A percentile compares a stretch with the other conserved stretches of the same genome.
These are phyloP conservation scores for Wickerhamiella siamensis DNA, from an alignment of 805 yeast species.

Conservation along the genomic window DNA sequence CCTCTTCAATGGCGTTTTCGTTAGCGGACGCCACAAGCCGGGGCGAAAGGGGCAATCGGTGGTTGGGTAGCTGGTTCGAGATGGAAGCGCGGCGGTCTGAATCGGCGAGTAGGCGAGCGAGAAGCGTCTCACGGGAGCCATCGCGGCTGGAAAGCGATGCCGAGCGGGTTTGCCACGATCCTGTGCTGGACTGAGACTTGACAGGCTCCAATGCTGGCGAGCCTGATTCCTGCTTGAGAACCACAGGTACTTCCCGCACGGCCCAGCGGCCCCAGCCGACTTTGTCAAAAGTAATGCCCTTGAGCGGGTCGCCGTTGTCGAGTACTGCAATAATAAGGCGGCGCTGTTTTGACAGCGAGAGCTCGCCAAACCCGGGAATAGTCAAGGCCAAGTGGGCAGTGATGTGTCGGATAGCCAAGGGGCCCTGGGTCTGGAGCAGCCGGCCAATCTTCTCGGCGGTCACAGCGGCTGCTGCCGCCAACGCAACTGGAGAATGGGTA, in stretches of 20 bases:
- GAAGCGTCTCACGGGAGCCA: neutral
- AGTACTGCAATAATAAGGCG: slow-evolving; percentile 79
- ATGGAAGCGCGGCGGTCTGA: slow-evolving; percentile 17
- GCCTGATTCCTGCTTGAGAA: neutral
- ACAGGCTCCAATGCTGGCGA: neutral
- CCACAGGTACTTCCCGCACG: slow-evolving; percentile 50
- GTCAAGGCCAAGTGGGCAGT: slow-evolving; percentile 63
- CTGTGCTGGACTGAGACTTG: slow-evolving; percentile 1
- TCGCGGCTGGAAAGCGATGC: neutral
- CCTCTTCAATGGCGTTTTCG: slow-evolving; percentile 21
- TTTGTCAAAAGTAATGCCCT: slow-evolving; percentile 62
- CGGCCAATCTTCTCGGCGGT: slow-evolving; percentile 66
- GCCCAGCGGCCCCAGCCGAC: slow-evolving; percentile 99
- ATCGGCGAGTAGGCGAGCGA: slow-evolving; percentile 1
- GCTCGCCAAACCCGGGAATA: slow-evolving; percentile 63
- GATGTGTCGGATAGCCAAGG: slow-evolving; percentile 78
- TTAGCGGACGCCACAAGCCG: slow-evolving; percentile 21
- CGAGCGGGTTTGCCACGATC: neutral
- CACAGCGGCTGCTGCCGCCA: slow-evolving; percentile 74
- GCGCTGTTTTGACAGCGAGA: slow-evolving; percentile 78
- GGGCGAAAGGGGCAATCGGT: slow-evolving; percentile 25
- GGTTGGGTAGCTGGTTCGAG: slow-evolving; percentile 15
- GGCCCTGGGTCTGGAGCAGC: slow-evolving; percentile 60
- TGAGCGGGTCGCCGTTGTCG: slow-evolving; percentile 48
- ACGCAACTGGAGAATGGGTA: slow-evolving; percentile 76